phyloP scores from a whole-genome alignment of 2,329 filamentous ascomycete genomes.

The Botryotinia calthae region DNA sequence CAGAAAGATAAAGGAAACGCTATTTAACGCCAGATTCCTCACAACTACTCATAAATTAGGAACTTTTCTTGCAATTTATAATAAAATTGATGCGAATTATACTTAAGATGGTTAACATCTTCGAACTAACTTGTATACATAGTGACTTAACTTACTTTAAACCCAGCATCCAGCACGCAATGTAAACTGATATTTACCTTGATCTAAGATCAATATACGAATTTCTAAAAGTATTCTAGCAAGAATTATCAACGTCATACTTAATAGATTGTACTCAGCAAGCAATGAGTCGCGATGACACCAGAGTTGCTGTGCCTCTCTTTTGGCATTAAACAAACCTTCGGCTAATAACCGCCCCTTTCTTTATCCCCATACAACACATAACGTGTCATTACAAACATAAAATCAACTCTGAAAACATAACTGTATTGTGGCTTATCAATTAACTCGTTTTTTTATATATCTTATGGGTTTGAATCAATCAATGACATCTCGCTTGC shows the following conservation, averaged over 20 bases:
- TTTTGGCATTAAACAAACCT: neutral
- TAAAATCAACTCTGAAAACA: neutral
- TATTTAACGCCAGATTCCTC: too few relatives aligned
- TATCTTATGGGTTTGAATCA: neutral
- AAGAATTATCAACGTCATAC: neutral
- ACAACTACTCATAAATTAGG: too few relatives aligned
- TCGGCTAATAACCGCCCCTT: constrained; percentile 8
- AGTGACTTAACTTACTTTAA: neutral
- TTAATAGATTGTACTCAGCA: neutral
- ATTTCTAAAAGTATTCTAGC: neutral
- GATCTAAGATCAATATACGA: neutral
- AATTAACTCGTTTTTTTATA: accelerated
- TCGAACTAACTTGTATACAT: neutral
- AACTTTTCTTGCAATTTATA: neutral
- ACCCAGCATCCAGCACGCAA: neutral
- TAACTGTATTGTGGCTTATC: neutral
- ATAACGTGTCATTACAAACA: neutral
- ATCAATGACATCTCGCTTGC: neutral
- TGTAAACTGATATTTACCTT: neutral
- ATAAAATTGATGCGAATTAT: neutral
- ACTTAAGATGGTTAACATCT: neutral
- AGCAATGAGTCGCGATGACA: neutral
- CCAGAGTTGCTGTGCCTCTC: neutral
- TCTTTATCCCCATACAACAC: neutral
- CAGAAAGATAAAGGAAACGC: too few relatives aligned